Evolutionary conservation across 176 grass and related monocot species (phyloP).

Genomic region (Oryza meridionalis): DNA sequence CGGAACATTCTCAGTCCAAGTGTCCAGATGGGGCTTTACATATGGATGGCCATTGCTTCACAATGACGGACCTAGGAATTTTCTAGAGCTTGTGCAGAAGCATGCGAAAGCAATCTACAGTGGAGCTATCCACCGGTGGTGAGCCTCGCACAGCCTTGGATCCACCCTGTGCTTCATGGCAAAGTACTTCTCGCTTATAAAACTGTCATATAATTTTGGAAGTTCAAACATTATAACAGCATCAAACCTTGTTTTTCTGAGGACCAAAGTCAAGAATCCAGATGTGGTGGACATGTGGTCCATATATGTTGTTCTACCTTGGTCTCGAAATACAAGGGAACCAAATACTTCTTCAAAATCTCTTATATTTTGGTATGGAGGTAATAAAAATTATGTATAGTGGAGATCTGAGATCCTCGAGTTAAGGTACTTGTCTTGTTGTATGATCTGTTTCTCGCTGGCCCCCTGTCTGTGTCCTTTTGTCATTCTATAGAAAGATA

Average conservation of each 20-base stretch:
- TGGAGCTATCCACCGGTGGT: not conserved
- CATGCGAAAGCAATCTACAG: no score
- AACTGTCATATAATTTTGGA: not conserved
- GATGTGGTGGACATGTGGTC: not conserved
- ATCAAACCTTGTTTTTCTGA: not conserved
- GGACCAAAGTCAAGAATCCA: not conserved
- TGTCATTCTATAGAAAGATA: not conserved
- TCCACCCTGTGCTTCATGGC: not conserved
- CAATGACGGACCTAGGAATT: not conserved
- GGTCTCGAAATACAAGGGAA: no score
- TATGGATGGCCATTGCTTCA: not conserved
- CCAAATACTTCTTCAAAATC: no score
- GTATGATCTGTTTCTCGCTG: not conserved
- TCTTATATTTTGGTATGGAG: no score
- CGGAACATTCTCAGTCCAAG: not conserved
- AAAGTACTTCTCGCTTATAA: not conserved
- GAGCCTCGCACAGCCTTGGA: not conserved
- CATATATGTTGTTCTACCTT: not conserved
- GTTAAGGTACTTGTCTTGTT: not conserved
- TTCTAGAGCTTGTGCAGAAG: not conserved
- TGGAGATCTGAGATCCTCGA: not conserved
- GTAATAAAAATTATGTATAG: not conserved
- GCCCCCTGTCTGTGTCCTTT: not conserved
- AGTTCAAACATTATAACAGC: not conserved
- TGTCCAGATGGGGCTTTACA: not conserved